Evolutionary conservation across 495 filamentous ascomycete species (phyloP).

Genomic region (Cercophora scortea): DNA sequence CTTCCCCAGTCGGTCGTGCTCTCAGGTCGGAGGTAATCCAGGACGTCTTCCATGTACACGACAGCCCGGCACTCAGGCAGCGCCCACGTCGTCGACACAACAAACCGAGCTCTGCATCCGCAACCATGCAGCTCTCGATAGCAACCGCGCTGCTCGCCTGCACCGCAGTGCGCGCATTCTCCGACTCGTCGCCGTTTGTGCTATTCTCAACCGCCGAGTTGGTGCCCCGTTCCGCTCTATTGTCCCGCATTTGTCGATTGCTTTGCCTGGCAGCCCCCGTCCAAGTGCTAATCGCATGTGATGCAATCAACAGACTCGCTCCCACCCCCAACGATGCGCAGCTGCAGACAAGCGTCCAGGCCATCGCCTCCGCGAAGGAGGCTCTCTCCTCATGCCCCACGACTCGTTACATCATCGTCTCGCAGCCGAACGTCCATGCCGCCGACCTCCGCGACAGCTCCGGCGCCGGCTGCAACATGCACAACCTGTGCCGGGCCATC

Average conservation of each 20-base stretch:
- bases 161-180: constrained; percentile 60
- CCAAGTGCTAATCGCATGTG: not conserved
- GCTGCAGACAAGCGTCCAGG: constrained; percentile 36
- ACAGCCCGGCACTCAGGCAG: not conserved
- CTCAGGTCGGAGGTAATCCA: too few species aligned
- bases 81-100: constrained; percentile 5
- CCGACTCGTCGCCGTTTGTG: constrained; percentile 80
- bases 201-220: constrained; percentile 75
- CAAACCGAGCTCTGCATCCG: constrained; percentile 4
- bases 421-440: constrained; percentile 68
- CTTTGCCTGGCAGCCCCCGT: too few species aligned
- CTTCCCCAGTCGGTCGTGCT: not conserved
- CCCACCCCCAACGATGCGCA: constrained; percentile 18
- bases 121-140: constrained; percentile 53
- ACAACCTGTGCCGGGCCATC: constrained; percentile 22
- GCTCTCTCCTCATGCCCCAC: constrained; percentile 62
- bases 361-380: constrained; percentile 30
- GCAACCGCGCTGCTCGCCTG: constrained; percentile 54
- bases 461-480: constrained; percentile 18
- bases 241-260: not conserved
- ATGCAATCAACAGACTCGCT: constrained; percentile 18
- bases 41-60: not conserved
- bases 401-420: constrained; percentile 71
- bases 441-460: constrained; percentile 44
- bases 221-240: constrained; percentile 17